Base-by-base conservation (phyloP, 148 eudicot genomes). In the Nepenthes gracilis region DNA sequence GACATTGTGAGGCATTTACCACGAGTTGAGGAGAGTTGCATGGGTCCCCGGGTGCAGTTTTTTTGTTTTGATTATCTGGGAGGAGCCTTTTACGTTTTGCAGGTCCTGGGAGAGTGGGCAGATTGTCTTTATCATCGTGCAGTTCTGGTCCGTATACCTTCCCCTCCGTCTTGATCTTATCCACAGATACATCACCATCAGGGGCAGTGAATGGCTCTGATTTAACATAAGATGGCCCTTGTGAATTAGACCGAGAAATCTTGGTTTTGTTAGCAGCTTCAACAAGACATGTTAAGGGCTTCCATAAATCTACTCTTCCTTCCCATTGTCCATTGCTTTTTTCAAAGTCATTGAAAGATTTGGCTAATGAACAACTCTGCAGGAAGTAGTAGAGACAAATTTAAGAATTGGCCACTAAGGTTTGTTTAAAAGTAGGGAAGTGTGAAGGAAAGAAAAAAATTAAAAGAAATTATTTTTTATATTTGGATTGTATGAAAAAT, bases 191-290 rank as follows among this genome's bases (percentile, higher is more conserved):
- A 57, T 76, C 85, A 23, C 23, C 23, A 40, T 77, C 81, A 52
- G 57, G 71, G 43, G 73, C 66, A 68, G 62, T 35, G 5, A 47
- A 66, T 35, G 80, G 71, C 43, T 85, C 90, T 61, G 74, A 35
- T 76, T 80, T 81, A 54, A 64, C 55, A 70, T 67, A 75, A 74
- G 88, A 67, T 59, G 71, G 65, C 67, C 80, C 88, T 73, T 75
- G 88, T 54, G 80, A 68, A 67, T 66, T 71, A 55, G 75, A 67
- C 70, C 81, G 88, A 36, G 90, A 75, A 64, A 81, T 82, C 69
- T 92, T 92, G 59, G 82, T 86, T 76, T 87, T 70, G 52, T 86
- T 92, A 68, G 98, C 94, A 64, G 81, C 98, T 70, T 92, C 98
- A 67, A 86, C 88, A 55, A 92, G 76, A 76, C 71, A 84, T 67